These are phyloP conservation scores for Extremus antarcticus DNA, from an alignment of 495 filamentous ascomycete genomes.

Conservation along the genomic window DNA sequence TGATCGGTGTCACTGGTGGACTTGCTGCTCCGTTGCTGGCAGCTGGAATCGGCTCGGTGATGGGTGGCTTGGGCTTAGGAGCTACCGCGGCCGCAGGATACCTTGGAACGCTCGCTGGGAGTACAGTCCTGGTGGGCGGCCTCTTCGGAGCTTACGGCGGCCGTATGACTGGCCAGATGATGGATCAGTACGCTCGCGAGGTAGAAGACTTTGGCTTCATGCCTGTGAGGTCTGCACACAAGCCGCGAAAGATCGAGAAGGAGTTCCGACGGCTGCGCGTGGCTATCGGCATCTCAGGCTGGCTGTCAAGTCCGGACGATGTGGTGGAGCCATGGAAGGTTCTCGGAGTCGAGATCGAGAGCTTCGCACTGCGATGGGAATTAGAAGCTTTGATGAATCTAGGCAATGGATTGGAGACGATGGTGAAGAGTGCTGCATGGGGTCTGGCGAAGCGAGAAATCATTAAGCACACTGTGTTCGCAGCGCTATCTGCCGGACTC, in stretches of 20 bases:
- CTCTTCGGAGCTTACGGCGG: constrained; percentile 86
- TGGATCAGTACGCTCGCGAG: constrained; percentile 78
- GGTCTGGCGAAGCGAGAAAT: constrained; percentile 66
- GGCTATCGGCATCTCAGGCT: constrained; percentile 72
- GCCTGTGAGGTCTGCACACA: constrained; percentile 46
- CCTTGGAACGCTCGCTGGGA: constrained; percentile 67
- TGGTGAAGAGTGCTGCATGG: constrained; percentile 71
- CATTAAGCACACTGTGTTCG: constrained; percentile 65
- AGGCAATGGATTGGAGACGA: constrained; percentile 58
- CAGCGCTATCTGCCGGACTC: constrained; percentile 53
- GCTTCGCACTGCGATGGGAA: constrained; percentile 81
- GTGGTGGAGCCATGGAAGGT: constrained; percentile 65
- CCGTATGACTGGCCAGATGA: constrained; percentile 71
- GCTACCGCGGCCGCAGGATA: constrained; percentile 68
- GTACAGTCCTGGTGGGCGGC: constrained; percentile 63
- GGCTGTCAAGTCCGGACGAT: constrained; percentile 62
- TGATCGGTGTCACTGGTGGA: constrained; percentile 73
- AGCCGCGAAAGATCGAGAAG: constrained; percentile 28
- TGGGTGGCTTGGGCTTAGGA: constrained; percentile 71
- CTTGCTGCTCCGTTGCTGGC: constrained; percentile 74
- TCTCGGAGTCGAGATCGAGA: constrained; percentile 57
- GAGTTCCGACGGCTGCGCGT: constrained; percentile 64
- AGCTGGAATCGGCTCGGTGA: constrained; percentile 69
- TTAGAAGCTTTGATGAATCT: constrained; percentile 64
- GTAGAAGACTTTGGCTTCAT: constrained; percentile 84